Evolutionary conservation across 2,329 filamentous ascomycete genomes (phyloP), one percentile per base, ranked within the genome.

Genomic region (Cladosporium sp.): DNA sequence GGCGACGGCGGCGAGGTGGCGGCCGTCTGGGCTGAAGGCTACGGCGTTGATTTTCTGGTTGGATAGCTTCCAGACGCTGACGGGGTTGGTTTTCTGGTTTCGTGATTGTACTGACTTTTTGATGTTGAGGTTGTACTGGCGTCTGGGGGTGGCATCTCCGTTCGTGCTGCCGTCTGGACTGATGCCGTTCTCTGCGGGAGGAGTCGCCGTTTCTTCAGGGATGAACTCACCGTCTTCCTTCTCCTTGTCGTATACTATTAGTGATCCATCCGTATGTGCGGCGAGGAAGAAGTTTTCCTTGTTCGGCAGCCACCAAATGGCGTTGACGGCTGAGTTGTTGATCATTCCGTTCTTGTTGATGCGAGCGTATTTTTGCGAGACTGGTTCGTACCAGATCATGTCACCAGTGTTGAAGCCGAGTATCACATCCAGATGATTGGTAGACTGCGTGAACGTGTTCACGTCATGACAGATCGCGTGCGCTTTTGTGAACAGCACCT

Each of bases 321-420:
- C 84, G 0, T 88, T 86, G 2, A 97, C 86, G 0, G 92, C 85
- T 1, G 88, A 89, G 44, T 80, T 79, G 62, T 95, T 96, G 68
- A 97, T 95, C 50, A 87, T 80, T 19, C 92, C 92, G 67, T 97
- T 97, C 73, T 99, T 99, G 67, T 99, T 99, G 62, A 99, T 78
- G 17, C 93, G 84, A 3, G 89, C 88, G 69, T 99, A 99, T 66
- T 95, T 90, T 63, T 97, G 92, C 34, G 90, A 92, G 63, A 96
- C 88, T 9, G 93, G 91, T 70, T 99, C 93, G 76, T 93, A 97
- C 93, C 93, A 99, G 55, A 99, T 92, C 42, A 99, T 90, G 68
- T 99, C 93, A 34, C 91, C 90, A 0, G 91, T 95, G 6, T 92
- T 96, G 64, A 96, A 97, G 1, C 93, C 93, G 83, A 99, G 88